Evolutionary conservation across 352 stramenopile genomes (phyloP), one percentile per base, ranked within the genome.

Genomic region (Phytophthora podocarpi): DNA sequence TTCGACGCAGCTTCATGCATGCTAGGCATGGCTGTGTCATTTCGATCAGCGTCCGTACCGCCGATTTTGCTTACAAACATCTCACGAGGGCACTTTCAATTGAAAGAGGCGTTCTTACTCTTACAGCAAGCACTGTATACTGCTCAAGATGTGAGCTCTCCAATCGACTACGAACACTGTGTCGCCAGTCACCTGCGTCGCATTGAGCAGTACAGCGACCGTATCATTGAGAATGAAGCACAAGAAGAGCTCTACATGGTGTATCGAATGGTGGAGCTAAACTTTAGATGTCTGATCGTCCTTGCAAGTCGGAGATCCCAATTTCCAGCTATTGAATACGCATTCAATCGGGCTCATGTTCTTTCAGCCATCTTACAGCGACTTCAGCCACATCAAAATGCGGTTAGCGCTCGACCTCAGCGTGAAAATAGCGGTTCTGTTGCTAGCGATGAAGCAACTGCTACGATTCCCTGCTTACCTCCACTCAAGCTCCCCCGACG

Each of bases 221-320:
- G 52, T 10, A 58, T 61, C 71, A 57, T 52, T 68, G 46, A 48
- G 5, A 65, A 60, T 21, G 20, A 24, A 13, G 35, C 11, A 4
- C 51, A 71, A 40, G 66, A 77, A 21, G 68, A 68, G 5, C 12
- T 9, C 2, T 18, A 40, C 9, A 59, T 62, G 23, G 26, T 74
- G 16, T 42, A 30, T 39, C 67, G 52, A 20, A 48, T 70, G 4
- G 31, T 75, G 10, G 70, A 65, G n/a, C 23, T 80, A n/a, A 59
- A 81, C 15, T 41, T 87, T 0, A 45, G 62, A 35, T 85, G 76
- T 31, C 28, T 77, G 9, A 52, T 90, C 8, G 53, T 67, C 4
- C 57, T 85, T 18, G 70, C 50, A 12, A 78, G 52, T 37, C 70
- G 71, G 26, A 66, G 73, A 23, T 51, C 59, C 9, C 49, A 63